Percentiles rank a stretch among this genome's conserved stretches.
Conservation (phyloP, 495 filamentous ascomycete species). For the Ramalina intermedia region DNA sequence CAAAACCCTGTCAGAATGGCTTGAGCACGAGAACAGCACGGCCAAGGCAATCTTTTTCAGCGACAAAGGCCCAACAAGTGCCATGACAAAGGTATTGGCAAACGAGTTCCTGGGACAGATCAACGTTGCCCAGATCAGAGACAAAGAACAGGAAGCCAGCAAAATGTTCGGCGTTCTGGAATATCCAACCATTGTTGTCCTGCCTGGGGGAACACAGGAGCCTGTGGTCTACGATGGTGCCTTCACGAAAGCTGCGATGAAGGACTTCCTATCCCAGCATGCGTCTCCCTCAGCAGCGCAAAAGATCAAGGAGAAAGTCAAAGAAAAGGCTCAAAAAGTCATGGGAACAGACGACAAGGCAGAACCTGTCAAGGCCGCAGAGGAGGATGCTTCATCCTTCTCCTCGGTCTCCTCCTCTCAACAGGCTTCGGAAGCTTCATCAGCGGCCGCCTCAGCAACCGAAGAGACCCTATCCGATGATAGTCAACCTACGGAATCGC, state of each 20-base stretch:
- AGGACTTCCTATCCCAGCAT: constrained; percentile 69
- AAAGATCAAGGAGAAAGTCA: constrained; percentile 29
- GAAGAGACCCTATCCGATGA: constrained; percentile 28
- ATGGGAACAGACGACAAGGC: constrained; percentile 31
- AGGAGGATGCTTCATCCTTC: constrained; percentile 22
- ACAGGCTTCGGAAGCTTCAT: constrained; percentile 24
- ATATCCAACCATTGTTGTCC: constrained; percentile 68
- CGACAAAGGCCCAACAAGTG: constrained; percentile 77
- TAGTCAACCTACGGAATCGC: constrained; percentile 30
- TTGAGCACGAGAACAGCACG: constrained; percentile 53
- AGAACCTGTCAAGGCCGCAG: constrained; percentile 6
- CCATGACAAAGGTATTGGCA: constrained; percentile 69
- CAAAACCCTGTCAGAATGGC: constrained; percentile 63
- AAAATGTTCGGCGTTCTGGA: constrained; percentile 60
- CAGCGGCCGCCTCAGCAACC: constrained; percentile 22
- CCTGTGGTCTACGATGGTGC: constrained; percentile 67
- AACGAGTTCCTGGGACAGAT: constrained; percentile 83
- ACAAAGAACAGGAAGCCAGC: constrained; percentile 61
- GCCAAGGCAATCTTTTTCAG: constrained; percentile 89
- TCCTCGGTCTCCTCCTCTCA: constrained; percentile 26
- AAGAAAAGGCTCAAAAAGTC: constrained; percentile 14
- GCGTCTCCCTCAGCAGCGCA: constrained; percentile 61
- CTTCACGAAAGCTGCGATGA: constrained; percentile 70
- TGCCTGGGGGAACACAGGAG: constrained; percentile 59
- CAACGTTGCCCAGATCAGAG: constrained; percentile 68